Base-by-base conservation (phyloP, 257 asterid species). In the Linderniella brevidens region DNA sequence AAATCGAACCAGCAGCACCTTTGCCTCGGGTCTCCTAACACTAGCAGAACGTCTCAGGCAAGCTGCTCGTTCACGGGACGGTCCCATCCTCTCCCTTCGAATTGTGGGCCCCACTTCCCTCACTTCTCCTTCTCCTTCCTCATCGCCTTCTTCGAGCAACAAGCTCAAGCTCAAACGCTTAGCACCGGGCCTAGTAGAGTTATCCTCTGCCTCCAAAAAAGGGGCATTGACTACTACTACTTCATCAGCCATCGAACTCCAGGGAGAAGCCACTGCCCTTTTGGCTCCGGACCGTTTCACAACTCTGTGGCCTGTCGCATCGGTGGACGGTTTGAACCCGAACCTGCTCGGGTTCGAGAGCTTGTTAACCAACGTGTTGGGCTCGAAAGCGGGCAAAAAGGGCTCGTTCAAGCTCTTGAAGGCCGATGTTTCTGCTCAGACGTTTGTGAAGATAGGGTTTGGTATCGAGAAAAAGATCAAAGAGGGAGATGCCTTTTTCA, bases 101-200 rank as follows among this genome's bases (percentile, higher is more conserved):
- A 81, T 90, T 1, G 96, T 90, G 12, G 98, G 98, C 19, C 92
- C 92, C 1, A 76, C 98, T 5, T 90, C 96, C 2, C 81, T 90
- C 41, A 58, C 90, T 14, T 70, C 98, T 48, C 96, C 94, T 13
- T 12, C 86, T n/a, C n/a, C n/a, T 49, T 45, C 93, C 11, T 48
- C 93, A 32, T 64, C 93, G 11, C 59, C 81, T 11, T 65, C 80
- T 39, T 62, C 92, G 36, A 50, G 36, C 8, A 80, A 69, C 66
- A 62, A 65, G 58, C 96, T 88, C 60, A 88, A 84, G 75, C 80
- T 90, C 29, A 90, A 79, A 74, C 88, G 94, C 50, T 93, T 90
- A 1, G 94, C 98, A 9, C 98, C 98, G 16, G 98, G 98, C 51
- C 77, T 85, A 0, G 98, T 90, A 44, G 98, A 90, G 77, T 65